These are phyloP conservation scores for Thecamonas trahens DNA, from an alignment of 78 protist genomes.

Conservation along the genomic window DNA sequence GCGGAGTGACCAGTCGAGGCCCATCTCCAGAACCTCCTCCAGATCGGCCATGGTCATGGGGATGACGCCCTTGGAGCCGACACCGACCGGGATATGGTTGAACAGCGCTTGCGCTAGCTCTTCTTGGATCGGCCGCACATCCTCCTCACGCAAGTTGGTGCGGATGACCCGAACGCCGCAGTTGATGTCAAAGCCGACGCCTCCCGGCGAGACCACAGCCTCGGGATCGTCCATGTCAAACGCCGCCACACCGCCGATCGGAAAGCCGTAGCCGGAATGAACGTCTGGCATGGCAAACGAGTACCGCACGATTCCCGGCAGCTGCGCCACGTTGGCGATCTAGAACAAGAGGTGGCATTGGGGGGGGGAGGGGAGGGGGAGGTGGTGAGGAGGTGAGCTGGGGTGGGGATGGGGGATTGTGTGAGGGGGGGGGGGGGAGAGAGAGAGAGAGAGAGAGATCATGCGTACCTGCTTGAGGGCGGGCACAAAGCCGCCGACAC, in stretches of 20 bases:
- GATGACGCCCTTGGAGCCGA: conserved; percentile 83
- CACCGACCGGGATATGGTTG: conserved; percentile 91
- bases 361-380: neutral
- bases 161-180: conserved; percentile 94
- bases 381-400: neutral
- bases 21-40: conserved; percentile 67
- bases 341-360: conserved; percentile 21
- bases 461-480: conserved; percentile 18
- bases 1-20: conserved; percentile 85
- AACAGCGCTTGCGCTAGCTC: conserved; percentile 69
- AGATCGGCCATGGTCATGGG: conserved; percentile 54
- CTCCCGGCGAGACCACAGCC: conserved; percentile 88
- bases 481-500: conserved; percentile 69
- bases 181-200: conserved; percentile 92
- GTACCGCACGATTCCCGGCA: conserved; percentile 79
- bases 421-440: neutral
- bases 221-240: conserved; percentile 82
- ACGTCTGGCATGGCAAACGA: conserved; percentile 86
- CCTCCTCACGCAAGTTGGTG: conserved; percentile 78
- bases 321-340: conserved; percentile 82
- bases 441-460: neutral
- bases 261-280: conserved; percentile 89
- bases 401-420: neutral
- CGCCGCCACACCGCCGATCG: conserved; percentile 95
- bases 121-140: conserved; percentile 63